Evolutionary conservation across 768 basidiomycete species (phyloP), one percentile per base, ranked within the genome.

Genomic region (Sistotremastrum suecicum): DNA sequence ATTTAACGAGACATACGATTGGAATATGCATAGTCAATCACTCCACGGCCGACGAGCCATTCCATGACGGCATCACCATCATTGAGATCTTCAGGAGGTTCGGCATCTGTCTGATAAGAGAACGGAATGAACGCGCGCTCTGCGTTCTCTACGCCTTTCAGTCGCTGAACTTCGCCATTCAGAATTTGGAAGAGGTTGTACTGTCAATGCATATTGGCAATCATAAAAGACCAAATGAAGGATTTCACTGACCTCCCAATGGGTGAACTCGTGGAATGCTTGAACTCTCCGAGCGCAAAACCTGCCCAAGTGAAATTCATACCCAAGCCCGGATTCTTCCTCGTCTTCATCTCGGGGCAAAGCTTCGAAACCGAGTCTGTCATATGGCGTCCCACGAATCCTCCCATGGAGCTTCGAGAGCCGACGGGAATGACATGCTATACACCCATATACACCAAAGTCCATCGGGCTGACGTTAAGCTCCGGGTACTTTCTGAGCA

Each of bases 1-100:
- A 20, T 20, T 20, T 20, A 20, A 20, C 20, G 20, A 20, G 20
- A 20, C 20, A 20, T 20, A 20, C 20, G 20, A 20, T 20, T 20
- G 20, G 20, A 20, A 20, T 20, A 20, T 20, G 20, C 20, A 20
- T 20, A 20, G 11, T 79, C 72, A 47, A 88, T 78, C 38, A 83
- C 58, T 11, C 71, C 69, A 34, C 83, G 69, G 49, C 76, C 61
- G 49, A 86, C 85, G 7, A 90, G 68, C 83, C 84, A 87, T 28
- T 84, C 81, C 64, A 80, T 80, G 35, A 88, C 66, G n/a, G 63
- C 75, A 54, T 89, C 83, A n/a, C 80, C 81, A 53, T 88, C 76
- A 8, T 66, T 59, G 34, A 80, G 63, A 53, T 88, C 78, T 37
- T 75, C 60, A 0, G 86, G 86, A 12, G 82, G 82, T 46, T 68